phyloP scores from a whole-genome alignment of 2,329 filamentous ascomycete species.

The Exophiala bonariae region DNA sequence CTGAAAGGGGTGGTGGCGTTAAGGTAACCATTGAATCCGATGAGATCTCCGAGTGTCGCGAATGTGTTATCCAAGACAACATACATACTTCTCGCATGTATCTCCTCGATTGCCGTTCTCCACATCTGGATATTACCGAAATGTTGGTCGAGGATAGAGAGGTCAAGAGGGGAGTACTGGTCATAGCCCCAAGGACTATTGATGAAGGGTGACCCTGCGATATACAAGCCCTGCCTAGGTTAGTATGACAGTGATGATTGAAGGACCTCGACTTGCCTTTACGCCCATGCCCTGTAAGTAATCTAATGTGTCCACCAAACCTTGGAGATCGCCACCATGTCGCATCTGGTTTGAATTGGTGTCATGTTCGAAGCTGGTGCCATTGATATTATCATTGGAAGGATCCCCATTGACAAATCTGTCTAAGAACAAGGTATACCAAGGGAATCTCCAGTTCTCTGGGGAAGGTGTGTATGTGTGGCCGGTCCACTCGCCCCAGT shows the following conservation, averaged over 20 bases:
- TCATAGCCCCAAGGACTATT: conserved; percentile 66
- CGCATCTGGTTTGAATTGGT: conserved; percentile 61
- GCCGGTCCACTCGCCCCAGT: conserved; percentile 53
- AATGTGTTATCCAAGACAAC: conserved; percentile 67
- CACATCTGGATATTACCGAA: conserved; percentile 60
- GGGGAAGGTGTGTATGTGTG: conserved; percentile 58
- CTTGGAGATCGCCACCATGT: conserved; percentile 61
- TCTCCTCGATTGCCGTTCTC: conserved; percentile 58
- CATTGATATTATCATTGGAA: conserved; percentile 63
- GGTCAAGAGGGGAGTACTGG: conserved; percentile 60
- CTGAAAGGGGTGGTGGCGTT: conserved; percentile 60
- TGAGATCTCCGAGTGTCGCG: conserved; percentile 63
- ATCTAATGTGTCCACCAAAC: conserved; percentile 61
- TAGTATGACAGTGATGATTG: conserved; percentile 7
- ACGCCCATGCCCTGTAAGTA: conserved; percentile 66
- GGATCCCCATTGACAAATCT: conserved; percentile 66
- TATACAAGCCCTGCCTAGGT: conserved; percentile 53
- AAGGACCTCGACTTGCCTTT: conserved; percentile 43
- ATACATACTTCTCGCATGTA: conserved; percentile 65
- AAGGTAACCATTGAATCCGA: conserved; percentile 62
- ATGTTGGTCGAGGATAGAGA: conserved; percentile 64
- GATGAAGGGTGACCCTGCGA: conserved; percentile 64
- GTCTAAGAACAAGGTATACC: conserved; percentile 66
- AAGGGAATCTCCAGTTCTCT: conserved; percentile 64
- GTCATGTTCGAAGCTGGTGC: conserved; percentile 62